Evolutionary conservation across 2,329 filamentous ascomycete species (phyloP).

Genomic region (Claviceps quebecensis): DNA sequence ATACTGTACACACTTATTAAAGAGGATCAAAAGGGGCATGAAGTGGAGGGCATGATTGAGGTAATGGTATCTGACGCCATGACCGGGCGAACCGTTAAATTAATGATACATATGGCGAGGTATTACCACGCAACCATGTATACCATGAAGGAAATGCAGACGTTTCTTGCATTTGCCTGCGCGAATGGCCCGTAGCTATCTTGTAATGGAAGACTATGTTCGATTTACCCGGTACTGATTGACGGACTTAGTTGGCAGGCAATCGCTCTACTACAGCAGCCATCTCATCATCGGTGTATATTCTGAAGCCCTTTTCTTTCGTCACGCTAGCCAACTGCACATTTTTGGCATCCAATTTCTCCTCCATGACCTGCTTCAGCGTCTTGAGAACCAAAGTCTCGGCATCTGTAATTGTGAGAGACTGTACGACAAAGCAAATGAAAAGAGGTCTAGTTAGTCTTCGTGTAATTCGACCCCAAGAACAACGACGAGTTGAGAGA

Average conservation of each 20-base stretch:
- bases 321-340: constrained; percentile 96
- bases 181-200: constrained; percentile 4
- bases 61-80: constrained; percentile 6
- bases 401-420: constrained; percentile 79
- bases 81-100: constrained; percentile 11
- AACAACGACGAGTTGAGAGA: background rate
- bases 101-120: constrained; percentile 16
- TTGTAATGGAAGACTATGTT: constrained; percentile 5
- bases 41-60: background rate
- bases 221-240: background rate
- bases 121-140: background rate
- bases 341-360: constrained; percentile 98
- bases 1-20: background rate
- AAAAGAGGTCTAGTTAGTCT: background rate
- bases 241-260: constrained; percentile 41
- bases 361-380: constrained; percentile 99
- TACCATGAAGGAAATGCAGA: background rate
- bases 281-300: constrained; percentile 98
- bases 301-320: constrained; percentile 93
- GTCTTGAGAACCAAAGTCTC: constrained; percentile 96
- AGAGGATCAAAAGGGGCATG: background rate
- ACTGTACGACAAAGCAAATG: constrained; percentile 31
- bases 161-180: background rate
- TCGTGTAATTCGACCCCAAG: no score
- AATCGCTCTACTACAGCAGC: constrained; percentile 76